These are phyloP conservation scores for Phytopythium mirpurense DNA, from an alignment of 352 stramenopile species.

Conservation along the genomic window DNA sequence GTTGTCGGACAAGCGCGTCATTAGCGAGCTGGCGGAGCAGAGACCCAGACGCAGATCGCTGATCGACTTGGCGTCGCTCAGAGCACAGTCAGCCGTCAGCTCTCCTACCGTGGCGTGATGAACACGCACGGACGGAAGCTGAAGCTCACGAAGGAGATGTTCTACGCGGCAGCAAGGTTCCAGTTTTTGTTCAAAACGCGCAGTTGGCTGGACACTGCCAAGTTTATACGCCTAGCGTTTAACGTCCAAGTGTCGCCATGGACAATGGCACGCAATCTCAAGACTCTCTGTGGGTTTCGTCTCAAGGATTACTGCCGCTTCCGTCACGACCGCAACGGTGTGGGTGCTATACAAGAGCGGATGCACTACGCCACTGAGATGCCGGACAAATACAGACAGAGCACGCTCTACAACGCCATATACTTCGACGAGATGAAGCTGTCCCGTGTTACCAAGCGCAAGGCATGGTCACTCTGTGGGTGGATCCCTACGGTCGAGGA, in stretches of 20 bases:
- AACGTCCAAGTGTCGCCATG: background rate
- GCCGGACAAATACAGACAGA: background rate
- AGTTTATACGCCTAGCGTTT: background rate
- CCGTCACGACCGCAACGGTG: background rate
- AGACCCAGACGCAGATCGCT: background rate
- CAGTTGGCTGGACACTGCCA: background rate
- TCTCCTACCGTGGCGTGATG: background rate
- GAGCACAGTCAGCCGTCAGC: background rate
- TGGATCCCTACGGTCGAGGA: constrained; percentile 1
- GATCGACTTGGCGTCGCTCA: background rate
- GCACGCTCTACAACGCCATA: constrained; percentile 2
- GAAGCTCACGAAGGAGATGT: background rate
- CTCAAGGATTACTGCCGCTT: background rate
- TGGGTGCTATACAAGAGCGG: background rate
- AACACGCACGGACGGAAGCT: background rate
- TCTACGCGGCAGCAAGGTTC: background rate
- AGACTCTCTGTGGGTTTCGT: background rate
- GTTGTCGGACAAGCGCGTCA: background rate
- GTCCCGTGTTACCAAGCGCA: background rate
- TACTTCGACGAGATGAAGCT: constrained; percentile 1
- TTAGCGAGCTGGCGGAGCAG: background rate
- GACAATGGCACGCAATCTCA: background rate
- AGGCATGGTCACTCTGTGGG: background rate
- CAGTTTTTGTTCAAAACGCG: constrained; percentile 1
- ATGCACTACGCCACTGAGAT: background rate